A percentile compares a stretch with the other conserved stretches of the same genome.
phyloP scores from a whole-genome alignment of 2,329 filamentous ascomycete genomes.

The Microdochium nivale region DNA sequence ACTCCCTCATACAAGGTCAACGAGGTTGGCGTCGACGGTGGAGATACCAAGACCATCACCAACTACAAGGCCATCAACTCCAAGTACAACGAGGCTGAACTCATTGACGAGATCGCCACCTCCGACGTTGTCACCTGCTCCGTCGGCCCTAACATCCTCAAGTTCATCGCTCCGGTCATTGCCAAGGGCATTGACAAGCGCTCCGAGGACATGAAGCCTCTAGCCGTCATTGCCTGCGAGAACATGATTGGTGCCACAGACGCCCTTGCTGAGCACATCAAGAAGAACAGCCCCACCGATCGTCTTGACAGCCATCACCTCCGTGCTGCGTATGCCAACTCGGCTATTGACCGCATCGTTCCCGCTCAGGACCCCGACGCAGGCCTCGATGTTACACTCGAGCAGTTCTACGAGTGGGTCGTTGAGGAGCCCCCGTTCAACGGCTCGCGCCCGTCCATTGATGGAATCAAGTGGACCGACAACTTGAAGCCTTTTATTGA shows the following conservation, averaged over 20 bases:
- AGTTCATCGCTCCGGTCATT: conserved; percentile 92
- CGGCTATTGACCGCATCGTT: conserved; percentile 96
- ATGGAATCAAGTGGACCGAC: conserved; percentile 89
- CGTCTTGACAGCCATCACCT: conserved; percentile 59
- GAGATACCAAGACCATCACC: conserved; percentile 72
- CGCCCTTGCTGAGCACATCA: conserved; percentile 75
- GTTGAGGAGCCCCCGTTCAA: conserved; percentile 83
- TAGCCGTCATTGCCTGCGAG: conserved; percentile 95
- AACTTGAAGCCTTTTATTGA: conserved; percentile 93
- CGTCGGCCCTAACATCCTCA: conserved; percentile 90
- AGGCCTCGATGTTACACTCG: conserved; percentile 85
- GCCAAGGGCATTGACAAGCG: conserved; percentile 86
- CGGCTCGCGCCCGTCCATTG: conserved; percentile 60
- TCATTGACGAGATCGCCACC: conserved; percentile 76
- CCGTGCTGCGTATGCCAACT: conserved; percentile 90
- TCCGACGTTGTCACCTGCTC: conserved; percentile 94
- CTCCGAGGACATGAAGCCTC: conserved; percentile 51
- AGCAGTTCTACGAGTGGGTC: conserved; percentile 99
- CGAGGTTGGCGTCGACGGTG: conserved; percentile 80
- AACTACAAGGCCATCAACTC: conserved; percentile 98
- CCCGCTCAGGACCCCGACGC: conserved; percentile 75
- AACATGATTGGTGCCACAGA: conserved; percentile 95
- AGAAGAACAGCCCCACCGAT: conserved; percentile 60
- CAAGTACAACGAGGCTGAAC: conserved; percentile 70
- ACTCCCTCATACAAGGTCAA: conserved; percentile 80